These are phyloP conservation scores for Nothomitra cinnamomea DNA, from an alignment of 2,329 filamentous ascomycete genomes.

Conservation along the genomic window DNA sequence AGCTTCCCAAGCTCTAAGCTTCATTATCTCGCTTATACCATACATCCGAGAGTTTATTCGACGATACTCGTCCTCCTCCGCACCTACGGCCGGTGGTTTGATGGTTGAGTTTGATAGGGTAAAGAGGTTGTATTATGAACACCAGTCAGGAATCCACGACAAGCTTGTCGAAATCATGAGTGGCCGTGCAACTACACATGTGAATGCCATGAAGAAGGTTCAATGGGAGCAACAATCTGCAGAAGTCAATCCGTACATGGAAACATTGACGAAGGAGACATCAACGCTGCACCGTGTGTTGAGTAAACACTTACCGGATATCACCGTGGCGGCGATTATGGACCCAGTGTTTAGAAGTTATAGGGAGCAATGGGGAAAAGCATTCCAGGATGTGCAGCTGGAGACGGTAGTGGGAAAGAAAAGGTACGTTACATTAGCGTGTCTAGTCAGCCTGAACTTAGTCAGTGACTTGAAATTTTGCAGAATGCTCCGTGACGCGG, in stretches of 20 bases:
- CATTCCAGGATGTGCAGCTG: slow-evolving; percentile 47
- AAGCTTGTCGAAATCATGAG: slow-evolving; percentile 91
- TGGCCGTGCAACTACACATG: slow-evolving; percentile 54
- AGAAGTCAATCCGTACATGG: slow-evolving; percentile 57
- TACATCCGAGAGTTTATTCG: slow-evolving; percentile 85
- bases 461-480: slow-evolving; percentile 17
- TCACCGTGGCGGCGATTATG: slow-evolving; percentile 70
- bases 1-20: slow-evolving; percentile 74
- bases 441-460: slow-evolving; percentile 19
- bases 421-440: slow-evolving; percentile 37
- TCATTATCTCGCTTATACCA: slow-evolving; percentile 72
- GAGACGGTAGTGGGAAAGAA: slow-evolving; percentile 51
- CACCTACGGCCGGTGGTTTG: slow-evolving; percentile 33
- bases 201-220: slow-evolving; percentile 55
- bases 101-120: slow-evolving; percentile 83
- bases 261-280: slow-evolving; percentile 74
- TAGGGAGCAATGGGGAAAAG: slow-evolving; percentile 57
- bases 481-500: slow-evolving; percentile 62
- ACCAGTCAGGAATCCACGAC: slow-evolving; percentile 79
- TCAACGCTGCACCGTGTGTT: slow-evolving; percentile 69
- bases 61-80: slow-evolving; percentile 41
- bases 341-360: slow-evolving; percentile 68
- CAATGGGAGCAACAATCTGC: slow-evolving; percentile 46
- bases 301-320: slow-evolving; percentile 62
- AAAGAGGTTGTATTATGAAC: slow-evolving; percentile 67